Percentiles rank a stretch among this genome's conserved stretches.
These are phyloP conservation scores for Pecoramyces ruminantium DNA, from an alignment of 192 early-diverging fungal genomes.

Conservation along the genomic window DNA sequence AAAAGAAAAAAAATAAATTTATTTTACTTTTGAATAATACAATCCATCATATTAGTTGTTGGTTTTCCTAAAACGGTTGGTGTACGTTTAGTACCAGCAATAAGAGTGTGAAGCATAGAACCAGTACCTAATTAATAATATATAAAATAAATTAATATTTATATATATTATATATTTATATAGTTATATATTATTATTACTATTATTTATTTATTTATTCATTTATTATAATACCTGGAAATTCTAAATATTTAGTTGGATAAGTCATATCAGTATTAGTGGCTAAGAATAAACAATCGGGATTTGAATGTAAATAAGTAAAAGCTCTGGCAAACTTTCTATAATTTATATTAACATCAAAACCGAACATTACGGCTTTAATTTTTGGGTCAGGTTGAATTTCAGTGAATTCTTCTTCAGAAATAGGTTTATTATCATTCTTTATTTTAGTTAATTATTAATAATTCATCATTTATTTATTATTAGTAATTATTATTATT, in stretches of 20 bases:
- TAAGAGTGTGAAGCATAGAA: slow-evolving; percentile 55
- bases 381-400: slow-evolving; percentile 48
- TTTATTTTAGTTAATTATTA: slow-evolving; percentile 3
- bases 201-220: not conserved
- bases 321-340: slow-evolving; percentile 82
- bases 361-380: slow-evolving; percentile 83
- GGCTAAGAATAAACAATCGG: slow-evolving; percentile 63
- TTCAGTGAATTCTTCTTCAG: slow-evolving; percentile 26
- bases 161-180: slow-evolving; percentile 3
- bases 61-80: slow-evolving; percentile 86
- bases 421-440: slow-evolving; percentile 27
- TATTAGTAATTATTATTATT: not conserved
- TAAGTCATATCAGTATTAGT: slow-evolving; percentile 89
- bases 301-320: slow-evolving; percentile 54
- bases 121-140: slow-evolving; percentile 42
- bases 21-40: slow-evolving; percentile 62
- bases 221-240: slow-evolving; percentile 45
- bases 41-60: slow-evolving; percentile 80
- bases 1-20: not conserved
- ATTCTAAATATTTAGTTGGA: slow-evolving; percentile 56
- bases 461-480: slow-evolving; percentile 4
- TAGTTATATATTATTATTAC: not conserved
- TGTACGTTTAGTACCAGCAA: slow-evolving; percentile 53
- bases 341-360: slow-evolving; percentile 86
- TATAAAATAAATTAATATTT: not conserved